Evolutionary conservation across 768 basidiomycete genomes (phyloP), one percentile per base, ranked within the genome.

Genomic region (Leccinellum albellum): DNA sequence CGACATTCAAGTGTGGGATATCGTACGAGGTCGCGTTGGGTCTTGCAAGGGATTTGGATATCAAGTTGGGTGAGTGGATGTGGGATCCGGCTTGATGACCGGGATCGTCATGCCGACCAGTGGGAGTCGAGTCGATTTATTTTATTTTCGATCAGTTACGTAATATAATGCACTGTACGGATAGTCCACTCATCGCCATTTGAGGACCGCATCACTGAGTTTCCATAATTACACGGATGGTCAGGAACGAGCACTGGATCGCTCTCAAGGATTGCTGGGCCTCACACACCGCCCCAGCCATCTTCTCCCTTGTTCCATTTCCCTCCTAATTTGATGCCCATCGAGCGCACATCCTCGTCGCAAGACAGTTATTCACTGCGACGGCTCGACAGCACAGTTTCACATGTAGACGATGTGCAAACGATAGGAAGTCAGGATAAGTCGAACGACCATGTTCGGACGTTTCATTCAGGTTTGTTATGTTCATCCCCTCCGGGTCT

Each of bases 1-100:
- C 88, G 1, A 81, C 78, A 73, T 88, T 88, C 69, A 91, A 88
- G 64, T 88, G 84, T 65, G 86, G 83, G 1, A 76, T 91, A n/a
- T 79, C 82, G 15, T 82, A 86, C 53, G 81, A 85, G 1, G 72
- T 78, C 4, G 80, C 82, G 2, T 64, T 83, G 55, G 69, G 66
- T 4, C 70, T 91, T 8, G 85, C 88, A 14, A 80, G 80, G 46
- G 79, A 88, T 33, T 62, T 91, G n/a, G 77, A 80, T 1, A 76
- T 92, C 15, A 72, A 64, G 7, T 57, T 91, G 46, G 77, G 82
- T 56, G 88, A 91, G 60, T 61, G 89, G 33, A 70, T 91, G 61
- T 91, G 88, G 84, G 88, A 91, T 64, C 77, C 80, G 0, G 53
- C 53, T 13, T 69, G n/a, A 49, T 4, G 28, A 31, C 6, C 26